These are phyloP conservation scores for Astraeus odoratus DNA, from an alignment of 768 basidiomycete species.

Conservation along the genomic window DNA sequence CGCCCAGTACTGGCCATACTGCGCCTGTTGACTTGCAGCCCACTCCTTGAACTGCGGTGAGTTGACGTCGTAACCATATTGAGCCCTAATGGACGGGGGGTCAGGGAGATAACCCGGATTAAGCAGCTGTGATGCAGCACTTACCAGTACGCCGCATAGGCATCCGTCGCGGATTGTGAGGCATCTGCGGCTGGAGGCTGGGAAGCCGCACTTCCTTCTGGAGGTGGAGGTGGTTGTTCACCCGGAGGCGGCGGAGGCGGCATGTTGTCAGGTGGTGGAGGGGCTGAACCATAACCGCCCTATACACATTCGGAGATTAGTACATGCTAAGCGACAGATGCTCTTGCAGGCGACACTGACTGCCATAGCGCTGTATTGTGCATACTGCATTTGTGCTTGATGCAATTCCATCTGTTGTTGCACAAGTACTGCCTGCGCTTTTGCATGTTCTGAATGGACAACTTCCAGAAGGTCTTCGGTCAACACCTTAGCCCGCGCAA, in stretches of 20 bases:
- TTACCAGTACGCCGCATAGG: slow-evolving; percentile 57
- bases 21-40: slow-evolving; percentile 58
- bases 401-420: slow-evolving; percentile 86
- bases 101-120: too few species aligned
- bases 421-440: slow-evolving; percentile 55
- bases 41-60: slow-evolving; percentile 77
- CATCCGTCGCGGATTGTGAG: slow-evolving; percentile 37
- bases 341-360: slow-evolving; percentile 27
- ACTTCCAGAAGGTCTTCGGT: slow-evolving; percentile 88
- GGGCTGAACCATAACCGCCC: slow-evolving; percentile 31
- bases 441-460: slow-evolving; percentile 82
- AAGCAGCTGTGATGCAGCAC: too few species aligned
- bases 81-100: slow-evolving; percentile 46
- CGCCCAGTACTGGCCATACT: slow-evolving; percentile 70
- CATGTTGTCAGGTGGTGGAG: slow-evolving; percentile 29
- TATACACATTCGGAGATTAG: slow-evolving; percentile 9
- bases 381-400: slow-evolving; percentile 76
- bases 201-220: slow-evolving; percentile 32
- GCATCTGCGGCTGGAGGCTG: slow-evolving; percentile 41
- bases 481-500: slow-evolving; percentile 78
- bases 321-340: slow-evolving; percentile 6
- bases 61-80: slow-evolving; percentile 83
- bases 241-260: slow-evolving; percentile 44
- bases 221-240: slow-evolving; percentile 49
- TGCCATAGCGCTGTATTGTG: slow-evolving; percentile 58